These are phyloP conservation scores for Jatropha multifida DNA, from an alignment of 441 rosid genomes.

Conservation along the genomic window DNA sequence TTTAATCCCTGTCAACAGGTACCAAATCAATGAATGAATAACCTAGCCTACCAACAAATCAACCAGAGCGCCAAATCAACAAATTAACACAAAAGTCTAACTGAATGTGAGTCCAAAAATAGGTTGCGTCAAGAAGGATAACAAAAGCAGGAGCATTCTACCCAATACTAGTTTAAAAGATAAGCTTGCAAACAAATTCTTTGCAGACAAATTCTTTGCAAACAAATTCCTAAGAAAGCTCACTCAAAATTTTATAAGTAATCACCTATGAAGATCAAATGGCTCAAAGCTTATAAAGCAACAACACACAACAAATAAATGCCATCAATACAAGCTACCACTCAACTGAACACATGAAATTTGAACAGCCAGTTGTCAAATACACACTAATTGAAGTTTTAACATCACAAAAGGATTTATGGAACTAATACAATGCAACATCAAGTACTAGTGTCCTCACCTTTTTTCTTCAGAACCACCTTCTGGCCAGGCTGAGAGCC, in stretches of 20 bases:
- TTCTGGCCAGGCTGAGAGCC: slow-evolving; percentile 99
- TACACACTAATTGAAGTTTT: neutral
- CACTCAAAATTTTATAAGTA: neutral
- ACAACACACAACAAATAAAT: neutral
- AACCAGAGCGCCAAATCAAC: no score
- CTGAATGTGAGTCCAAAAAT: neutral
- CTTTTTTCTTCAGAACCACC: slow-evolving; percentile 95
- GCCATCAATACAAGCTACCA: neutral
- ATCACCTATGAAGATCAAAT: neutral
- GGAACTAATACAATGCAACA: neutral
- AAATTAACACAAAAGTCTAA: neutral
- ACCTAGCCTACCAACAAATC: neutral
- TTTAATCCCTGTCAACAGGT: slow-evolving; percentile 56
- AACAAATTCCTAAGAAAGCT: neutral
- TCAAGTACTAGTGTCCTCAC: slow-evolving; percentile 34
- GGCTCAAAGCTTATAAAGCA: neutral
- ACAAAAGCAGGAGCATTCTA: neutral
- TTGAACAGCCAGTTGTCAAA: neutral
- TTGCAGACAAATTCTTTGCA: no score
- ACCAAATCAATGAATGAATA: neutral
- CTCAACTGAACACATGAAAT: neutral
- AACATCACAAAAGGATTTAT: slow-evolving; percentile 11
- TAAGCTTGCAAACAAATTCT: neutral
- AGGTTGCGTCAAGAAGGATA: neutral
- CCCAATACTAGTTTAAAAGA: neutral